phyloP scores from a whole-genome alignment of 768 basidiomycete genomes.

The Hygrocybe punicea region DNA sequence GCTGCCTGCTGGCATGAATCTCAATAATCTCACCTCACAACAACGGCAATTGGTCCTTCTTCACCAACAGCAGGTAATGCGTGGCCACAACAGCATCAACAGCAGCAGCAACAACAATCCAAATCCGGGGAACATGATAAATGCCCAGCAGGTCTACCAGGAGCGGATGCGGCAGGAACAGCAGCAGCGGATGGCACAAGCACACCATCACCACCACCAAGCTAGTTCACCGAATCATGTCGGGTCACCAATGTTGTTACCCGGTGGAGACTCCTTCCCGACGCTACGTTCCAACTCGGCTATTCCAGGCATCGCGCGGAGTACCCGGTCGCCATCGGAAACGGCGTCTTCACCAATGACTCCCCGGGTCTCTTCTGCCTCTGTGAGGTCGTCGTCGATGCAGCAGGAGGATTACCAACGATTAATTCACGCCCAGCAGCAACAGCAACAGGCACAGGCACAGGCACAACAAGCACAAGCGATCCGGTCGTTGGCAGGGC shows the following conservation, averaged over 20 bases:
- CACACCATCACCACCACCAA: conserved; percentile 37
- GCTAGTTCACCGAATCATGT: conserved; percentile 42
- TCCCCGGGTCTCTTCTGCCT: conserved; percentile 42
- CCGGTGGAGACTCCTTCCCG: conserved; percentile 43
- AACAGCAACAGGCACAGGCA: conserved; percentile 36
- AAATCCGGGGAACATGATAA: conserved; percentile 21
- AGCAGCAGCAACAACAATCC: background rate
- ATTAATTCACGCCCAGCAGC: conserved; percentile 42
- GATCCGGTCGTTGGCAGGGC: conserved; percentile 35
- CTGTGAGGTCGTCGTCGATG: conserved; percentile 32
- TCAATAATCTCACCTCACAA: conserved; percentile 33
- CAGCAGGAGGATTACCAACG: conserved; percentile 57
- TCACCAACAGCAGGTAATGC: conserved; percentile 30
- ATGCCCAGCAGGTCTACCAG: conserved; percentile 24
- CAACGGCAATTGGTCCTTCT: conserved; percentile 46
- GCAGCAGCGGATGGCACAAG: conserved; percentile 42
- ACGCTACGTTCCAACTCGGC: conserved; percentile 55
- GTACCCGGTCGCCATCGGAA: conserved; percentile 73
- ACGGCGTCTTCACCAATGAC: conserved; percentile 50
- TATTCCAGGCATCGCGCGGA: conserved; percentile 74
- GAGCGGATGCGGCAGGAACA: conserved; percentile 39
- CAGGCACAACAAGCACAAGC: conserved; percentile 38
- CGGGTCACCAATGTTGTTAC: conserved; percentile 43
- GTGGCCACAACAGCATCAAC: background rate
- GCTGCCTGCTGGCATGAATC: conserved; percentile 27